A percentile compares a stretch with the other conserved stretches of the same genome.
phyloP scores from a whole-genome alignment of 2,329 filamentous ascomycete species.

The Gliomastix tumulicola region DNA sequence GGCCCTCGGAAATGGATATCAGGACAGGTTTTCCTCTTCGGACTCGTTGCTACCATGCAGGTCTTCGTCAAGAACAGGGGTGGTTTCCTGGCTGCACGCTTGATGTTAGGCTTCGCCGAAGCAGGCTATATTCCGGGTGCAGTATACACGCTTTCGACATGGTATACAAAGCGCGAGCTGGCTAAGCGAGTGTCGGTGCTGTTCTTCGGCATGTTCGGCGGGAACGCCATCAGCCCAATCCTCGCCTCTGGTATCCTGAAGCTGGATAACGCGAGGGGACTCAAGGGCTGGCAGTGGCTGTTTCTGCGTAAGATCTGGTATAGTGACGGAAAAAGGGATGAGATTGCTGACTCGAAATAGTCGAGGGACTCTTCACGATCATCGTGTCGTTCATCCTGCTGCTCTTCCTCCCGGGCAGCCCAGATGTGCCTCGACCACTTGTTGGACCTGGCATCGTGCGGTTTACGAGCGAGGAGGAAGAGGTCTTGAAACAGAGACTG shows the following conservation, averaged over 20 bases:
- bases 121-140: constrained; percentile 43
- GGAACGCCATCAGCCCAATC: constrained; percentile 58
- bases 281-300: constrained; percentile 57
- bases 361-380: constrained; percentile 37
- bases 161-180: constrained; percentile 61
- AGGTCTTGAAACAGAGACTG: constrained; percentile 23
- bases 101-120: constrained; percentile 39
- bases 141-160: constrained; percentile 48
- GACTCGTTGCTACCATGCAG: constrained; percentile 36
- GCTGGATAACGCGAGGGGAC: constrained; percentile 32
- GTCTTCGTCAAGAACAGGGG: constrained; percentile 30
- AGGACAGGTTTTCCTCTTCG: constrained; percentile 39
- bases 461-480: constrained; percentile 23
- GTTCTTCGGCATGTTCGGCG: constrained; percentile 53
- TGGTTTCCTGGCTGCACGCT: constrained; percentile 35
- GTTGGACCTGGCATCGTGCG: constrained; percentile 27
- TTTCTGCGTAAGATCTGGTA: constrained; percentile 44
- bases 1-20: constrained; percentile 42
- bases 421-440: constrained; percentile 29
- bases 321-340: not conserved
- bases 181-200: constrained; percentile 50
- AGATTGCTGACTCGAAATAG: too few relatives aligned
- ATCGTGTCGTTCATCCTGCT: constrained; percentile 27
- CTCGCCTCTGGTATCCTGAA: constrained; percentile 51
- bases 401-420: constrained; percentile 33